A percentile compares a stretch with the other conserved stretches of the same genome.
phyloP scores from a whole-genome alignment of 306 rosid species.

The Gastrolobium villosum region DNA sequence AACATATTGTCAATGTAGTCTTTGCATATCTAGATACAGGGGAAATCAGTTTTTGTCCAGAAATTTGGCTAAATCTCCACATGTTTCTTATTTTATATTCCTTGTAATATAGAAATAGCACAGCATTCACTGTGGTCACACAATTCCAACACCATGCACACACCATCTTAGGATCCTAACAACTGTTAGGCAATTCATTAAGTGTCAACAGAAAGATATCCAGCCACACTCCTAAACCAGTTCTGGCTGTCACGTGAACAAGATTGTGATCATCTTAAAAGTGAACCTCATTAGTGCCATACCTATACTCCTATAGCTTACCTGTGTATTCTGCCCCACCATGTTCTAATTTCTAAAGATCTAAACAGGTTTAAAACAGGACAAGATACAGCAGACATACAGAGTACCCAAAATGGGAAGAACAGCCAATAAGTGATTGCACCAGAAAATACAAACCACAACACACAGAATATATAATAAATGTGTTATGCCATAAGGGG shows the following conservation, averaged over 20 bases:
- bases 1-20: not conserved
- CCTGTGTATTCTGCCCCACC: not conserved
- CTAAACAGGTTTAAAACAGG: constrained; percentile 13
- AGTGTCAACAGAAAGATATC: constrained; percentile 1
- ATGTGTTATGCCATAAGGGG: not conserved
- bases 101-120: not conserved
- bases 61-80: not conserved
- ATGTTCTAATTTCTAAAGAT: constrained; percentile 12
- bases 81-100: not conserved
- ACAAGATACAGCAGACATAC: not conserved
- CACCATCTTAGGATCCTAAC: not conserved
- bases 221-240: not conserved
- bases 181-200: not conserved
- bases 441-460: constrained; percentile 21
- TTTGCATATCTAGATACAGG: constrained; percentile 23
- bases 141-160: not conserved
- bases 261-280: not conserved
- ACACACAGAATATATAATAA: not conserved
- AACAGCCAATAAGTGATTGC: not conserved
- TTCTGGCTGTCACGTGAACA: not conserved
- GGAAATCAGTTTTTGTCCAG: not conserved
- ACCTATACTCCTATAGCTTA: constrained; percentile 8
- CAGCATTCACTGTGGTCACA: not conserved
- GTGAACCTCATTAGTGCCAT: not conserved
- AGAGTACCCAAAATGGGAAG: constrained; percentile 29